Evolutionary conservation across 495 filamentous ascomycete species (phyloP).

Genomic region (Jackrogersella multiformis): DNA sequence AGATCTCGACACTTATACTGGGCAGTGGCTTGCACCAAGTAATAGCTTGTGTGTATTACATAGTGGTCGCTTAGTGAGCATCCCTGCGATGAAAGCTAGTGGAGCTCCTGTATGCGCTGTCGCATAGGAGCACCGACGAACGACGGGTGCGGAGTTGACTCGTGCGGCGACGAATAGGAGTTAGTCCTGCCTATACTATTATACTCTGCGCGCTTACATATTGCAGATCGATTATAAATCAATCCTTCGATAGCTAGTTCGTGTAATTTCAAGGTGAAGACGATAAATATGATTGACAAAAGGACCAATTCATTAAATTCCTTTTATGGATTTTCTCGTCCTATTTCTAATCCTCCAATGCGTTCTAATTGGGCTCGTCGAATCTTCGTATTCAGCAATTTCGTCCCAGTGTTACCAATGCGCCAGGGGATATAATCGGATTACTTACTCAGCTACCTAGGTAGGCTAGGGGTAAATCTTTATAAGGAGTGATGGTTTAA

Average conservation of each 20-base stretch:
- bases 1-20: neutral
- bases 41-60: too few relatives aligned
- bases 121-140: too few relatives aligned
- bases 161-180: slow-evolving; percentile 2
- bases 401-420: neutral
- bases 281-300: neutral
- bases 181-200: too few relatives aligned
- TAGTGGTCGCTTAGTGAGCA: neutral
- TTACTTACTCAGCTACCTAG: neutral
- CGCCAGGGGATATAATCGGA: neutral
- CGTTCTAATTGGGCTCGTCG: neutral
- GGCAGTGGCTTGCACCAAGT: neutral
- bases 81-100: neutral
- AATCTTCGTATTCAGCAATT: neutral
- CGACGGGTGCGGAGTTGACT: slow-evolving; percentile 1
- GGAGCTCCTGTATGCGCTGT: neutral
- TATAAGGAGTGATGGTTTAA: neutral
- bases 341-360: neutral
- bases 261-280: neutral
- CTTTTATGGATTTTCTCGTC: neutral
- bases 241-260: neutral
- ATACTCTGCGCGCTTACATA: neutral
- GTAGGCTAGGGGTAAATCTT: neutral
- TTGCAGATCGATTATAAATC: neutral
- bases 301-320: neutral